These are phyloP conservation scores for Aspergillus pseudoterreus DNA, from an alignment of 2,329 filamentous ascomycete genomes.

Conservation along the genomic window DNA sequence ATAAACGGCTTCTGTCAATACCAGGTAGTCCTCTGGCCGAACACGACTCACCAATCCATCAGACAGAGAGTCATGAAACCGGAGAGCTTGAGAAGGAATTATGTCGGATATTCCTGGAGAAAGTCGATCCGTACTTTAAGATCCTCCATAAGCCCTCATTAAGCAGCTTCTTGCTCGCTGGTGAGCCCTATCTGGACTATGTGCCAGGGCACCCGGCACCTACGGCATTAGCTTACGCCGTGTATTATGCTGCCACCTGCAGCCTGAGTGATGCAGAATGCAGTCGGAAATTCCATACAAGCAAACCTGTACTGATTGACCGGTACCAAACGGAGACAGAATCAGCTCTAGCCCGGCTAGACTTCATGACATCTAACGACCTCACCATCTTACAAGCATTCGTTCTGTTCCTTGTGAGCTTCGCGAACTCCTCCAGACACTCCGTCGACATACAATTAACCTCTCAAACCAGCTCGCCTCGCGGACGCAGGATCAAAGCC, in stretches of 20 bases:
- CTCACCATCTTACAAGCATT: slow-evolving; percentile 31
- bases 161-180: slow-evolving; percentile 20
- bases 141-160: slow-evolving; percentile 29
- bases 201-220: slow-evolving; percentile 23
- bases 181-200: slow-evolving; percentile 28
- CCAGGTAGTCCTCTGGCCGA: slow-evolving; percentile 14
- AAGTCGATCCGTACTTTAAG: slow-evolving; percentile 31
- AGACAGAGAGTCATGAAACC: neutral
- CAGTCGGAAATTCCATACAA: slow-evolving; percentile 15
- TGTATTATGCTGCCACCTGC: slow-evolving; percentile 26
- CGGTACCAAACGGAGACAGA: slow-evolving; percentile 23
- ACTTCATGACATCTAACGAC: slow-evolving; percentile 30
- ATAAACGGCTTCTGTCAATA: slow-evolving; percentile 8
- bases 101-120: slow-evolving; percentile 23
- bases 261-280: slow-evolving; percentile 22
- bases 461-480: slow-evolving; percentile 5
- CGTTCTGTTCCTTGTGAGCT: slow-evolving; percentile 26
- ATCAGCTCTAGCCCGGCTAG: slow-evolving; percentile 19
- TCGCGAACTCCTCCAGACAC: neutral
- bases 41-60: slow-evolving; percentile 7
- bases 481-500: slow-evolving; percentile 28
- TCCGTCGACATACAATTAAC: neutral
- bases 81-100: slow-evolving; percentile 10
- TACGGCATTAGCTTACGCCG: slow-evolving; percentile 19
- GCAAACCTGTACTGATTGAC: slow-evolving; percentile 16